Evolutionary conservation across 345 rosid genomes (phyloP), one percentile per base, ranked within the genome.

Genomic region (Citrus medica): DNA sequence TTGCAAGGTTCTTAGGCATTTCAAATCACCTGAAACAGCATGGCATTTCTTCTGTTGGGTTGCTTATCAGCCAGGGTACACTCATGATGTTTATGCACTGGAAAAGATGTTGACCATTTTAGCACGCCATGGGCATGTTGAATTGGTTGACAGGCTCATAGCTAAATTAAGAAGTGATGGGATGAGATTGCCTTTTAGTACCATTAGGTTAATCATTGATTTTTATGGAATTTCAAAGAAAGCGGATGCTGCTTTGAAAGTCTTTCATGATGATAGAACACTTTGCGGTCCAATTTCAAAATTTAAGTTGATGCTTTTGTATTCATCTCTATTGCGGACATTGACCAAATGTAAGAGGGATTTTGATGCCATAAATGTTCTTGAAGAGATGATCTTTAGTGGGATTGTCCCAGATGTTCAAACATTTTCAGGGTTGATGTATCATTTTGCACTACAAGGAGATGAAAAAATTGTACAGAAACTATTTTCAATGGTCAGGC

Each of bases 21-120:
- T 95, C 76, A 91, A 67, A 40, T 91, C 93, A 17, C 84, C 90
- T 14, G 90, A 90, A 76, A 84, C 89, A 70, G 98, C 98, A 17
- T 93, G 99, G 99, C 83, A 79, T 70, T 92, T 93, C 89, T 95
- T 95, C 86, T 88, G 93, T 78, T 95, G 98, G 99, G 96, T 95
- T 71, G 92, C 93, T 58, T 82, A 62, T 87, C 99, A 92, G 83
- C 95, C 97, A 0, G 95, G 92, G 75, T 93, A 89, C 82, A 84
- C 91, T 65, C 99, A 93, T 21, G 93, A 95, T 71, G 82, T 89
- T 60, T 92, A 91, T 80, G 87, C 97, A 1, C 88, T 91, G 2
- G 89, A 91, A 85, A 87, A 96, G 83, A 89, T 91, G 97, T 88
- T 92, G 86, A 80, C 94, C 72, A 83, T 93, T 77, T 83, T 91